Percentiles rank a stretch among this genome's conserved stretches.
phyloP scores from a whole-genome alignment of 306 rosid genomes.

The Alnus rubra region DNA sequence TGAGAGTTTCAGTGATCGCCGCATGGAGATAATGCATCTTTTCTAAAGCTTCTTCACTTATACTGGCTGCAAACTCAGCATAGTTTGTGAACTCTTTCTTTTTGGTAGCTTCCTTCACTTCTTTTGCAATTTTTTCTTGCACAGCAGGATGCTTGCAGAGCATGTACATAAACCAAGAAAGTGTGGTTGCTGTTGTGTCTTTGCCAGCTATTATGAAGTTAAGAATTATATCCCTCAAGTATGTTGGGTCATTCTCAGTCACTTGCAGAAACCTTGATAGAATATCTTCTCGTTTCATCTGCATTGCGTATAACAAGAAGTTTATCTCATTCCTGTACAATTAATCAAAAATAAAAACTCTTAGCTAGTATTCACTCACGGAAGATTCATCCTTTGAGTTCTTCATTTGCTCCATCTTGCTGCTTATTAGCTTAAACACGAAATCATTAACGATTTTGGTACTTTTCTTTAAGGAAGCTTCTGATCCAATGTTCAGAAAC shows the following conservation, averaged over 20 bases:
- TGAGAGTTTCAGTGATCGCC: slow-evolving; percentile 74
- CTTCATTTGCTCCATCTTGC: slow-evolving; percentile 51
- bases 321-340: slow-evolving; percentile 3
- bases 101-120: slow-evolving; percentile 53
- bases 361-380: slow-evolving; percentile 39
- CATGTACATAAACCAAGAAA: slow-evolving; percentile 77
- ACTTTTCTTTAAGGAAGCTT: slow-evolving; percentile 45
- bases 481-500: slow-evolving; percentile 68
- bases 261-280: slow-evolving; percentile 69
- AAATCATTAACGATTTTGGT: slow-evolving; percentile 48
- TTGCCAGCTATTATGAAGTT: slow-evolving; percentile 71
- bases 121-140: slow-evolving; percentile 63
- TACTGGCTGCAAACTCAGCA: slow-evolving; percentile 41
- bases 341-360: slow-evolving; percentile 16
- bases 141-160: slow-evolving; percentile 62
- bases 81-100: slow-evolving; percentile 36
- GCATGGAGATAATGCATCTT: slow-evolving; percentile 79
- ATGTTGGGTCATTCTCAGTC: slow-evolving; percentile 36
- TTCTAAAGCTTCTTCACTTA: slow-evolving; percentile 60
- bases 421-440: slow-evolving; percentile 50
- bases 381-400: slow-evolving; percentile 32
- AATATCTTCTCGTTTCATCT: slow-evolving; percentile 58
- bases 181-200: slow-evolving; percentile 71
- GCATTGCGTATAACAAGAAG: slow-evolving; percentile 20
- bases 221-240: slow-evolving; percentile 65